Evolutionary conservation across 805 yeast genomes (phyloP), one percentile per base, ranked within the genome.

Genomic region (Suhomyces pyralidae): DNA sequence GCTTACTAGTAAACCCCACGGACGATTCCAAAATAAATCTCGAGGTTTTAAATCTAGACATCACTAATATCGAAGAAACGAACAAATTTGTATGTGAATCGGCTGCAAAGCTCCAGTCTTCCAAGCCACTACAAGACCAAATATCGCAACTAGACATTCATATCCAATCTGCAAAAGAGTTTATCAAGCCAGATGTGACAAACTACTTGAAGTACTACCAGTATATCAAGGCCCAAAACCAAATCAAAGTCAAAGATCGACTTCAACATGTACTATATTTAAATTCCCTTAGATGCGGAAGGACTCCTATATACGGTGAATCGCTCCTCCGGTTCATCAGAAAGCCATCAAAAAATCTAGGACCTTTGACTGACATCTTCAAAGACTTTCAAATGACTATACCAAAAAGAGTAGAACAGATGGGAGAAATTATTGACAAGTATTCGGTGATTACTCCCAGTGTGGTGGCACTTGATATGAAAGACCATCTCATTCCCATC

Each of bases 361-460:
- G 24, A 10, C 54, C 59, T 6, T 43, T 32, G 3, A 54, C 60
- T 1, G 59, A 60, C 17, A 48, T 61, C 2, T 58, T 58, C 36
- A 54, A 58, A 1, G 57, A 59, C 20, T 62, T 73, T 57, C 56
- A 62, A 1, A 51, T 63, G 19, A 55, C 65, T 6, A 54, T 73
- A n/a, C 61, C 66, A 3, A 56, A 61, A 34, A 57, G 76, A 40
- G 69, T 61, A 3, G 67, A 64, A 3, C 44, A 55, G 0, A 73
- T 84, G 76, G 65, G 70, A 8, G 83, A 81, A 32, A 63, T 74
- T 0, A 79, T 93, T 53, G 90, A 88, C 43, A 83, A 86, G 55
- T 94, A 78, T 69, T 89, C 96, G 0, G 93, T 89, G 57, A 80
- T 93, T 4, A 94, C 98, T 0, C 99, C 99, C 0, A 76, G 84